Base-by-base conservation (phyloP, 768 basidiomycete genomes). In the Leccinum longicurvipes region DNA sequence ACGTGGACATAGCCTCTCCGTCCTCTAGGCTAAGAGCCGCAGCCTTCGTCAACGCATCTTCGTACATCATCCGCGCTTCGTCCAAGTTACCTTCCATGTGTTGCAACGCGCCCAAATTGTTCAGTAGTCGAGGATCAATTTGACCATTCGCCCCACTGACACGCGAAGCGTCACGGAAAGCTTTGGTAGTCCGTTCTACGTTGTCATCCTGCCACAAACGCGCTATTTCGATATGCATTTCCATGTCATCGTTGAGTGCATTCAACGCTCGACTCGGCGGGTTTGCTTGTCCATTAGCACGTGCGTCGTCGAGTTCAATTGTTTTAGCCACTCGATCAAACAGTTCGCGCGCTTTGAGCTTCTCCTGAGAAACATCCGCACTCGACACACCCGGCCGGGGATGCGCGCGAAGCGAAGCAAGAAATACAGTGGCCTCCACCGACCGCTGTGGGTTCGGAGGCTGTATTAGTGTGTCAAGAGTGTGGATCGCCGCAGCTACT, bases 191-290 rank as follows among this genome's bases (percentile, higher is more conserved):
- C 50, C 87, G 84, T 25, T 91, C 91, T 14, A 87, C 60, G 65
- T 79, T 86, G 56, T 94, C 91, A 3, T 81, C 85, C 63, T 91
- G 89, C 90, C 93, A 98, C 53, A 97, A 70, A 46, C 86, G 83
- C 11, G 93, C 93, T 57, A 98, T 85, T 69, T 98, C 95, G n/a
- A 86, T 74, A 60, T 92, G 88, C 81, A 98, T 84, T 57, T 96
- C 90, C 50, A 89, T 75, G 64, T 99, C 96, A 14, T 89, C 84
- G 0, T 77, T 77, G 48, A 93, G 79, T 21, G 76, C 80, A 21
- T 82, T 78, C 6, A 84, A 75, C 3, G 75, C 58, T 58, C 75
- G 76, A 53, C 64, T 74, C 2, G 63, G 27, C 2, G 48, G 17
- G 6, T 65, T 61, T 10, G 62, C 64, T 44, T 77, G 68, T 0